Evolutionary conservation across 2,329 filamentous ascomycete species (phyloP), one percentile per base, ranked within the genome.

Genomic region (Phialocephala subalpina): DNA sequence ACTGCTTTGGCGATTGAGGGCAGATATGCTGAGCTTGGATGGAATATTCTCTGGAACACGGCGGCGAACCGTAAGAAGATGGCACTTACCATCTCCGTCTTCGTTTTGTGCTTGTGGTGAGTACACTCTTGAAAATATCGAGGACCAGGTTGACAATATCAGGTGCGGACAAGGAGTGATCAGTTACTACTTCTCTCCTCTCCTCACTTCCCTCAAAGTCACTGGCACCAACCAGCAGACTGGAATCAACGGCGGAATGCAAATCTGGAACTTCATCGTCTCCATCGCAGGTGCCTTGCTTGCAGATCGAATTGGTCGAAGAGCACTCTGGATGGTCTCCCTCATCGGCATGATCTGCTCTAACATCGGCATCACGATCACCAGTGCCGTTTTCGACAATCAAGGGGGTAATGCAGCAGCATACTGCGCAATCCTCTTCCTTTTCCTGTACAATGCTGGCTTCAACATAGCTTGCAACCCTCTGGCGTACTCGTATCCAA

Each of bases 381-480:
- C 47, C 16, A 64, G 57, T 9, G 65, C 67, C 6, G 56, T 69
- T 7, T 68, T 60, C 47, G 29, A 61, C 18, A 62, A 68, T 11
- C 52, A 59, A 4, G 52, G 60, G 3, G 20, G n/a, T 20, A 36
- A 72, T 18, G n/a, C 67, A 14, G 62, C 69, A 5, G 69, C 62
- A 18, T 64, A 67, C 36, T 62, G 62, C 7, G 65, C 61, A 63
- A 78, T 83, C 64, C 76, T 77, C 66, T 80, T 84, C 76, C 80
- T 84, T 70, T 85, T 80, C 77, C 74, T 84, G 62, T 83, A 81
- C 78, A 77, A 77, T 49, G 78, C 82, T 63, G 81, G 83, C 69
- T 78, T 73, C 60, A 77, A 77, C 38, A 67, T 79, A n/a, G 72
- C 67, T 20, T 73, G 69, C 53, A 70, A 69, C 47, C 69, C 69